Evolutionary conservation across 768 basidiomycete genomes (phyloP).

Genomic region (Suillus hirtellus): DNA sequence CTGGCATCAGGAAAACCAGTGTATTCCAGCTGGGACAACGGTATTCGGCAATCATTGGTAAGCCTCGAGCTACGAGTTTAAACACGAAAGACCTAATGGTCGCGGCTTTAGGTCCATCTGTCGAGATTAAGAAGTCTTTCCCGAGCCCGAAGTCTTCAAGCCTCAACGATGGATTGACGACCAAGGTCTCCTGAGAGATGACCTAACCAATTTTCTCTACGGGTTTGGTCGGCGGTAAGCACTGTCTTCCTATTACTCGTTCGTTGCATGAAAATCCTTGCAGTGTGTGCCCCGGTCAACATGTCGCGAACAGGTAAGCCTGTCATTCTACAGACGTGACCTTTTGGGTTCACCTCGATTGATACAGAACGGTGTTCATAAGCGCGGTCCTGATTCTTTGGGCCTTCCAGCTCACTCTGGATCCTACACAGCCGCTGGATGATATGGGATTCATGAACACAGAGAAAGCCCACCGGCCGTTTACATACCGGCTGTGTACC

Average conservation of each 20-base stretch:
- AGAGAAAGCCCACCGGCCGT: not conserved
- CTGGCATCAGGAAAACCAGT: constrained; percentile 21
- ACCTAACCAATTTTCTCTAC: constrained; percentile 52
- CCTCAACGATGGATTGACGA: not conserved
- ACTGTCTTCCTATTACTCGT: constrained; percentile 9
- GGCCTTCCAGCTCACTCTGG: constrained; percentile 18
- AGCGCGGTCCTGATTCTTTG: constrained; percentile 62
- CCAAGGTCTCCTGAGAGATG: not conserved
- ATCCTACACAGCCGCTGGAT: constrained; percentile 14
- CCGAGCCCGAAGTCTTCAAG: not conserved
- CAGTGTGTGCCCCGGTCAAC: constrained; percentile 51
- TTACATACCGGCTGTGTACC: constrained; percentile 49
- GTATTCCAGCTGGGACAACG: constrained; percentile 8
- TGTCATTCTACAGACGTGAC: constrained; percentile 32
- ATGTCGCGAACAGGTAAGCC: not conserved
- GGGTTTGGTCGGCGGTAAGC: constrained; percentile 51
- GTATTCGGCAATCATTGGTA: constrained; percentile 25
- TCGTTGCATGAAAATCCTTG: not conserved
- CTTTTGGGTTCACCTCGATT: not conserved
- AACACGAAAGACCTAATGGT: not conserved
- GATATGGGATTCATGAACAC: constrained; percentile 55
- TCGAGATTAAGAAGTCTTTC: not conserved
- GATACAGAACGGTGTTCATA: constrained; percentile 52
- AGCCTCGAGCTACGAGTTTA: not conserved
- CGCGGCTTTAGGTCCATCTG: not conserved